Conservation (phyloP, 441 rosid species). For the Arabidopsis hybrid region DNA sequence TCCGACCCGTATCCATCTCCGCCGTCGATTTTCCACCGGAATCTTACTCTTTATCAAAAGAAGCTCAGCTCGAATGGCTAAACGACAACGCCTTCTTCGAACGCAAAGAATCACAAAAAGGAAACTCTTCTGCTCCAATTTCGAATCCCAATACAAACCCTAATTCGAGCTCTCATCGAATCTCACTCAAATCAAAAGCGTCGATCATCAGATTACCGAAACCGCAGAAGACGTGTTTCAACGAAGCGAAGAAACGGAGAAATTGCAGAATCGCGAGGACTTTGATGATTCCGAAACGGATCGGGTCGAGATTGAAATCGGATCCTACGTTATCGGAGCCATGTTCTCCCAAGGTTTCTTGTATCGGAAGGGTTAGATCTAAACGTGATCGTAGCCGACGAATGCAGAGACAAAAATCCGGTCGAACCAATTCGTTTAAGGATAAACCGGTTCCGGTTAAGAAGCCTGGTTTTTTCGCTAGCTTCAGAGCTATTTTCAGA, state of each 20-base stretch:
- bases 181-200: constrained; percentile 63
- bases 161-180: constrained; percentile 65
- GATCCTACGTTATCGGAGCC: constrained; percentile 69
- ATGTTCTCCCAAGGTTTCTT: constrained; percentile 92
- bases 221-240: constrained; percentile 71
- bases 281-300: constrained; percentile 73
- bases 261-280: constrained; percentile 58
- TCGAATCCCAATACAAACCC: constrained; percentile 37
- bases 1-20: constrained; percentile 17
- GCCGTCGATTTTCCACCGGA: constrained; percentile 78
- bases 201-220: constrained; percentile 81
- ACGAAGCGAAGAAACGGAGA: constrained; percentile 63
- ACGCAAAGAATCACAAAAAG: constrained; percentile 84
- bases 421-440: constrained; percentile 36
- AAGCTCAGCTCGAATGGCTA: constrained; percentile 86
- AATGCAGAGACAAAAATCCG: constrained; percentile 53
- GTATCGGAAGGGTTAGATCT: constrained; percentile 92
- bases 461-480: constrained; percentile 60
- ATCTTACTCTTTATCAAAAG: constrained; percentile 81
- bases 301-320: constrained; percentile 65
- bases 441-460: constrained; percentile 49
- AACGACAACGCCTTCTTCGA: constrained; percentile 84
- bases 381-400: constrained; percentile 75
- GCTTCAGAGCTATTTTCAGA: constrained; percentile 63
- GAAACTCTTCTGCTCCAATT: constrained; percentile 52